phyloP scores from a whole-genome alignment of 768 basidiomycete genomes.

The Neoboletus magnificus region DNA sequence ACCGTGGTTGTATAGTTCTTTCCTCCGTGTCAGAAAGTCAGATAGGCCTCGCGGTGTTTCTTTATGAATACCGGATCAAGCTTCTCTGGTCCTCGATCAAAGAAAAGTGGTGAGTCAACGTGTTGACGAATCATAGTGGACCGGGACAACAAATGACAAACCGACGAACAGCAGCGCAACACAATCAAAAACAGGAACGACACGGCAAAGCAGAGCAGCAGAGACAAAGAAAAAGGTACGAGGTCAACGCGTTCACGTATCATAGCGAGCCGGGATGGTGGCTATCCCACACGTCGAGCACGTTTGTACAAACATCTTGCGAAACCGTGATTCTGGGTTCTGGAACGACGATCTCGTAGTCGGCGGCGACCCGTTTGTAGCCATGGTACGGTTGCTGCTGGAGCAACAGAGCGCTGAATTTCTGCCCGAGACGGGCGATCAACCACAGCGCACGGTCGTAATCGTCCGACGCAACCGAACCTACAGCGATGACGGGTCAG shows the following conservation, averaged over 20 bases:
- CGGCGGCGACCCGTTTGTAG: conserved; percentile 7
- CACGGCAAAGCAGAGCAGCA: not conserved
- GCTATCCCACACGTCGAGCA: conserved; percentile 2
- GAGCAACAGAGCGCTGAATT: conserved; percentile 5
- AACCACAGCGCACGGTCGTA: not conserved
- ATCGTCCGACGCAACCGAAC: not conserved
- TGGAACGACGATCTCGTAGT: conserved; percentile 1
- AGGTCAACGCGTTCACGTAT: too few species aligned
- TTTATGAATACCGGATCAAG: too few species aligned
- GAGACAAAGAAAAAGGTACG: too few species aligned
- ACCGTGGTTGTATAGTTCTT: too few species aligned
- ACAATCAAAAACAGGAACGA: not conserved
- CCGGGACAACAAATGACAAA: too few species aligned
- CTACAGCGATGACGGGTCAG: not conserved
- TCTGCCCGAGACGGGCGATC: conserved; percentile 1
- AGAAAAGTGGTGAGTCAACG: too few species aligned
- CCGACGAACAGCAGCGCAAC: not conserved
- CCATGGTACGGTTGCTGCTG: not conserved
- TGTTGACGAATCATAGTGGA: too few species aligned
- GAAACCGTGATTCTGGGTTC: not conserved
- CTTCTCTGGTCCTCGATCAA: too few species aligned
- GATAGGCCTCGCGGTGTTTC: too few species aligned
- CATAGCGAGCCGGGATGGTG: not conserved
- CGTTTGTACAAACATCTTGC: not conserved
- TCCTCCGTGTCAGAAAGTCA: too few species aligned